phyloP scores from a whole-genome alignment of 2,329 filamentous ascomycete genomes.

The Gliomastix tumulicola region DNA sequence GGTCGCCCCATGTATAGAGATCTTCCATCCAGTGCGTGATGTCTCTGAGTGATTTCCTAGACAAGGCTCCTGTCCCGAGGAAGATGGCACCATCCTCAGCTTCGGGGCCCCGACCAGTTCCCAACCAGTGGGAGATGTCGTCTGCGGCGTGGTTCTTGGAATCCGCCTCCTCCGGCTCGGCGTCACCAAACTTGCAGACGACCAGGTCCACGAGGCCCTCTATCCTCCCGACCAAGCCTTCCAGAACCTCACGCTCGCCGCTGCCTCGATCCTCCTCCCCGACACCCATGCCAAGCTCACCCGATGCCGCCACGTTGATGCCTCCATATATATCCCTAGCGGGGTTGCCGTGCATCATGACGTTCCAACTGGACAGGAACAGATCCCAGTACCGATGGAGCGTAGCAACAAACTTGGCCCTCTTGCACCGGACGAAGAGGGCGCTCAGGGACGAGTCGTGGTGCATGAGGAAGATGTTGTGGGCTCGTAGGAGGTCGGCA shows the following conservation, averaged over 20 bases:
- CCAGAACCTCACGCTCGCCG: constrained; percentile 85
- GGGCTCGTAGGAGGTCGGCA: constrained; percentile 74
- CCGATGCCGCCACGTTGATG: constrained; percentile 81
- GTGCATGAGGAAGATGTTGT: constrained; percentile 80
- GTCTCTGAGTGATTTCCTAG: constrained; percentile 62
- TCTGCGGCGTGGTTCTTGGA: constrained; percentile 13
- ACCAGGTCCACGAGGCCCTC: constrained; percentile 83
- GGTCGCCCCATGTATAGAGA: constrained; percentile 75
- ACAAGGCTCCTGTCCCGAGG: constrained; percentile 68
- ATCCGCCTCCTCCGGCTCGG: constrained; percentile 18
- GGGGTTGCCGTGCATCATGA: constrained; percentile 85
- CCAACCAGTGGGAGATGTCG: constrained; percentile 54
- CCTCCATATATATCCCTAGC: constrained; percentile 71
- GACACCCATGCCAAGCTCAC: constrained; percentile 88
- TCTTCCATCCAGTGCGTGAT: constrained; percentile 84
- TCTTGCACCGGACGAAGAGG: constrained; percentile 57
- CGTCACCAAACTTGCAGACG: constrained; percentile 75
- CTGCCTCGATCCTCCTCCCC: constrained; percentile 94
- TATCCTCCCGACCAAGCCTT: constrained; percentile 73
- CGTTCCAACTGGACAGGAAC: constrained; percentile 70
- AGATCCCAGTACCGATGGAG: constrained; percentile 77
- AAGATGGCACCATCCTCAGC: constrained; percentile 82
- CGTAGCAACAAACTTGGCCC: constrained; percentile 63
- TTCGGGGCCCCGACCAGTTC: constrained; percentile 58
- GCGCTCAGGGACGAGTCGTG: constrained; percentile 69